Evolutionary conservation across 2,329 filamentous ascomycete genomes (phyloP).

Genomic region (Pezicula neosporulosa): DNA sequence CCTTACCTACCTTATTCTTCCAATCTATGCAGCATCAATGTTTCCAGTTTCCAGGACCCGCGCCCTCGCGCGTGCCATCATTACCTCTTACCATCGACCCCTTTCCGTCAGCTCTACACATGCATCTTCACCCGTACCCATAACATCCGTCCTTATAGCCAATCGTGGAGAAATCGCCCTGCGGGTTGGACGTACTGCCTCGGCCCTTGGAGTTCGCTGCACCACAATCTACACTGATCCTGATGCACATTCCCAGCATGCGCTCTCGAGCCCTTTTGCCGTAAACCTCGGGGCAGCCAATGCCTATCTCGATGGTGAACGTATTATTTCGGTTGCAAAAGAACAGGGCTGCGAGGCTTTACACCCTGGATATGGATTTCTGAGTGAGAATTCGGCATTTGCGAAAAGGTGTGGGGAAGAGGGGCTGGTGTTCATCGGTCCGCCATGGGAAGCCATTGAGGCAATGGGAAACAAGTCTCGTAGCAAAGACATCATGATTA

Average conservation of each 20-base stretch:
- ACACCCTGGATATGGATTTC: slow-evolving; percentile 93
- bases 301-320: slow-evolving; percentile 89
- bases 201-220: slow-evolving; percentile 83
- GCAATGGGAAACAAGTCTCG: slow-evolving; percentile 94
- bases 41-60: slow-evolving; percentile 22
- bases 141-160: slow-evolving; percentile 85
- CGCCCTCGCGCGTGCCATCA: slow-evolving; percentile 22
- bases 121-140: slow-evolving; percentile 36
- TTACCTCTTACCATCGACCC: slow-evolving; percentile 14
- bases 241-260: slow-evolving; percentile 84
- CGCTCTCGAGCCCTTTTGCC: slow-evolving; percentile 76
- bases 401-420: slow-evolving; percentile 85
- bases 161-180: slow-evolving; percentile 97
- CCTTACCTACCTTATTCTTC: no score
- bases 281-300: slow-evolving; percentile 79
- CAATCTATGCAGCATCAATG: slow-evolving; percentile 14
- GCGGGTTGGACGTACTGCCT: slow-evolving; percentile 84
- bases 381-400: slow-evolving; percentile 91
- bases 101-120: slow-evolving; percentile 11
- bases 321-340: slow-evolving; percentile 86
- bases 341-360: slow-evolving; percentile 84
- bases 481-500: slow-evolving; percentile 95
- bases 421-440: slow-evolving; percentile 91
- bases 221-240: slow-evolving; percentile 95
- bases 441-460: slow-evolving; percentile 74